Evolutionary conservation across 495 filamentous ascomycete genomes (phyloP), one percentile per base, ranked within the genome.

Genomic region (Mycothermus thermophilus): DNA sequence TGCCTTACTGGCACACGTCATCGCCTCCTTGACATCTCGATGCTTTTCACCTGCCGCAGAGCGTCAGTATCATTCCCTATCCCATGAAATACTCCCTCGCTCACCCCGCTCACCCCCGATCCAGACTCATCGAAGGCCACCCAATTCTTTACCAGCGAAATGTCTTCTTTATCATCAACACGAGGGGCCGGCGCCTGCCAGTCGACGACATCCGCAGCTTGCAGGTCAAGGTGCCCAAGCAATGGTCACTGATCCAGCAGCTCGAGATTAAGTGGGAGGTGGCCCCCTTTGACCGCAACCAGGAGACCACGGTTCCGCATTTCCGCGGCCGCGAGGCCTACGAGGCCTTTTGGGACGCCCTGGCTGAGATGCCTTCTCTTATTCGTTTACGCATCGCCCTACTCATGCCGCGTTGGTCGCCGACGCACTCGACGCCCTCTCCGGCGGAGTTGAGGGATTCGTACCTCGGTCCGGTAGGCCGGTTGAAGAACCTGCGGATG

Each of bases 211-310:
- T 43, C 9, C 26, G 35, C 17, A 43, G 41, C 14, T 35, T 43
- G 16, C 41, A 43, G 20, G 35, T 27, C 25, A 43, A 43, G 20
- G 35, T 35, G 20, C 35, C 41, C 16, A 38, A 38, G 21, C 32
- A 38, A 20, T 43, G 41, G 41, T 16, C 35, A 1, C 41, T 35
- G 11, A 27, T 43, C 17, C 25, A 25, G 16, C 38, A 35, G 1
- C 35, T 43, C 26, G 35, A 43, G 27, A 31, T 43, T 24, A 35
- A 38, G n/a, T 43, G 41, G 41, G 30, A 42, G 23, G 40, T 39
- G 11, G 26, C 26, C 20, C 6, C 26, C 12, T 35, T 30, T 23
- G 35, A 43, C 13, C 7, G 41, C 26, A 35, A 43, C 31, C 35
- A 38, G 5, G 35, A 30, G 14, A 39, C 4, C 21, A 34, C 38